Evolutionary conservation across 306 rosid species (phyloP), one percentile per base, ranked within the genome.

Genomic region (Fagus crenata): DNA sequence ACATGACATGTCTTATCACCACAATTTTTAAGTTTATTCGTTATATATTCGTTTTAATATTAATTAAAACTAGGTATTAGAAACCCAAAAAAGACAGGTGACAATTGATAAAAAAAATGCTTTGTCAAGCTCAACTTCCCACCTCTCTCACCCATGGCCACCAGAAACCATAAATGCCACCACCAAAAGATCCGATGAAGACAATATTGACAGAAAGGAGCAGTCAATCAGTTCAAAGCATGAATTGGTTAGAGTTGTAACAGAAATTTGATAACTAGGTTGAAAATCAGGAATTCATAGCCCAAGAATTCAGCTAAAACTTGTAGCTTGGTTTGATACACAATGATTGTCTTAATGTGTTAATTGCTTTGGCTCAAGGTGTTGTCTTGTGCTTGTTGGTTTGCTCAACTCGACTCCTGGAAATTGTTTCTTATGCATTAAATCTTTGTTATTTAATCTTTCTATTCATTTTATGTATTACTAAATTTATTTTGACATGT

Each of bases 391-490:
- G 41, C 42, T 61, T 55, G 32, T n/a, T 61, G 41, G 68, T 61
- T 61, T 61, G 39, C 42, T 61, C n/a, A 35, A 5, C 65, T 61
- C n/a, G 35, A 32, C 11, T 61, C 68, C 41, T 31, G 67, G n/a
- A 32, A 60, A 11, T 60, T 31, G 67, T 60, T 35, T 39, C 22
- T 37, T 12, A 28, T 67, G 71, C 32, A n/a, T 15, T 67, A 11
- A 39, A 40, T 39, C 49, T 17, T 49, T 15, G 39, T 55, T 60
- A 7, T 75, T 77, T 42, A 17, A 5, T 59, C 22, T 64, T 18
- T 59, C 49, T 22, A 56, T 72, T 53, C 64, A 51, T 76, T 42
- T 77, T 65, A 58, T 71, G 28, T 56, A 15, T 51, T 22, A 58
- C 14, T 9, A 28, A 3, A 58, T 58, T 58, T 58, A 69, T 22